Conservation (phyloP, 495 filamentous ascomycete genomes). For the Neurospora sp. region DNA sequence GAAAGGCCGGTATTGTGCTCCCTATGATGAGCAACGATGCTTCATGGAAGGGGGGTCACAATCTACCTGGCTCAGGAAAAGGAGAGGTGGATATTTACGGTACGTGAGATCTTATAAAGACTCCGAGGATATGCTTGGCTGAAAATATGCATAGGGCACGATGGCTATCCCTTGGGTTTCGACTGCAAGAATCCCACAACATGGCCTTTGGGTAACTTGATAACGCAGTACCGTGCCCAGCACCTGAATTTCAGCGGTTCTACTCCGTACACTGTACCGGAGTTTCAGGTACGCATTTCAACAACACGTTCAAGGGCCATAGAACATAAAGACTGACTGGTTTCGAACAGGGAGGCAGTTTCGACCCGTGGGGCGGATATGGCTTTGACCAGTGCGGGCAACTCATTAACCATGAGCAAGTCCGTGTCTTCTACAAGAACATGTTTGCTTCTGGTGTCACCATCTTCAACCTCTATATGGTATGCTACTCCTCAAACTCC, state of each 20-base stretch:
- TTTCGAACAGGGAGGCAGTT: slow-evolving; percentile 61
- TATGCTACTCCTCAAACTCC: slow-evolving; percentile 13
- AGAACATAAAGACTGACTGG: slow-evolving; percentile 18
- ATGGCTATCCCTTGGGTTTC: slow-evolving; percentile 60
- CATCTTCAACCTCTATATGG: slow-evolving; percentile 52
- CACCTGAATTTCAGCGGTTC: slow-evolving; percentile 30
- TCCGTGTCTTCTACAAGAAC: slow-evolving; percentile 76
- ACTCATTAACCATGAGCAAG: slow-evolving; percentile 59
- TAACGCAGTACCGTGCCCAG: slow-evolving; percentile 24
- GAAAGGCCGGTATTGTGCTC: slow-evolving; percentile 59
- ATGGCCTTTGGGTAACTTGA: slow-evolving; percentile 40
- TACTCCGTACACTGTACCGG: slow-evolving; percentile 59
- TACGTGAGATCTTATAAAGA: background rate
- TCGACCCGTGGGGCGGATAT: slow-evolving; percentile 64
- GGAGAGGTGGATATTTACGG: slow-evolving; percentile 65
- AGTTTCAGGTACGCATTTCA: slow-evolving; percentile 24
- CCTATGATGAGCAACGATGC: slow-evolving; percentile 74
- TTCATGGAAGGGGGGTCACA: slow-evolving; percentile 38
- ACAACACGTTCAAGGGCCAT: background rate
- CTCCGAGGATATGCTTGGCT: background rate
- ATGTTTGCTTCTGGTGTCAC: slow-evolving; percentile 48
- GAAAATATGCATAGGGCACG: slow-evolving; percentile 39
- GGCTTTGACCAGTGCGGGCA: slow-evolving; percentile 55
- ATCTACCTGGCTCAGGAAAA: slow-evolving; percentile 53
- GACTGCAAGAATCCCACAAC: slow-evolving; percentile 44